Evolutionary conservation across 2,329 filamentous ascomycete species (phyloP).

Genomic region (Exophiala alcalophila): DNA sequence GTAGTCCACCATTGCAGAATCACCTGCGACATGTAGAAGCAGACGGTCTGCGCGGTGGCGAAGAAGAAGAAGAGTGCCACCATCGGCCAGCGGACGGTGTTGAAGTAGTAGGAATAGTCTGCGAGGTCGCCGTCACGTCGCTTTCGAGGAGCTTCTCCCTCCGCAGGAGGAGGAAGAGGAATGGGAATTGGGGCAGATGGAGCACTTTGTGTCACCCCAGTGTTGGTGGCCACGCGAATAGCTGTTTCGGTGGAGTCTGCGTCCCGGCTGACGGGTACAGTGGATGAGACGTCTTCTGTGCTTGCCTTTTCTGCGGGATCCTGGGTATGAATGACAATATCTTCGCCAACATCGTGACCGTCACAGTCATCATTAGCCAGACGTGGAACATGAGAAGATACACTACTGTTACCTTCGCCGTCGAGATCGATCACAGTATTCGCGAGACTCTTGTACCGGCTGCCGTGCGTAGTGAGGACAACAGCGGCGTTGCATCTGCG

Average conservation of each 20-base stretch:
- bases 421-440: slow-evolving; percentile 43
- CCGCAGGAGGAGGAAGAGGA: not conserved
- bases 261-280: too few relatives aligned
- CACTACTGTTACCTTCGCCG: not conserved
- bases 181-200: too few relatives aligned
- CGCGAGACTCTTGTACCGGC: slow-evolving; percentile 40
- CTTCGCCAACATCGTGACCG: too few relatives aligned
- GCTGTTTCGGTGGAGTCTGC: not conserved
- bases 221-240: not conserved
- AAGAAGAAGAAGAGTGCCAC: slow-evolving; percentile 4
- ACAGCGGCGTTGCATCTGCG: slow-evolving; percentile 40
- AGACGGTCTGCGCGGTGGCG: not conserved
- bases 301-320: not conserved
- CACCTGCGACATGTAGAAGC: slow-evolving; percentile 6
- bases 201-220: too few relatives aligned
- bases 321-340: not conserved
- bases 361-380: too few relatives aligned
- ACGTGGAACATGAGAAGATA: not conserved
- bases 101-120: slow-evolving; percentile 11
- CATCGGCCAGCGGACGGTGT: slow-evolving; percentile 1
- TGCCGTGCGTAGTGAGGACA: slow-evolving; percentile 34
- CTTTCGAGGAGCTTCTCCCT: slow-evolving; percentile 24
- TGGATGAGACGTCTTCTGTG: too few relatives aligned
- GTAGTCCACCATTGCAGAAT: slow-evolving; percentile 10
- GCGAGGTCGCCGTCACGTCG: slow-evolving; percentile 8